These are phyloP conservation scores for Trichosporon asahii DNA, from an alignment of 1,284 basidiomycete species.

Conservation along the genomic window DNA sequence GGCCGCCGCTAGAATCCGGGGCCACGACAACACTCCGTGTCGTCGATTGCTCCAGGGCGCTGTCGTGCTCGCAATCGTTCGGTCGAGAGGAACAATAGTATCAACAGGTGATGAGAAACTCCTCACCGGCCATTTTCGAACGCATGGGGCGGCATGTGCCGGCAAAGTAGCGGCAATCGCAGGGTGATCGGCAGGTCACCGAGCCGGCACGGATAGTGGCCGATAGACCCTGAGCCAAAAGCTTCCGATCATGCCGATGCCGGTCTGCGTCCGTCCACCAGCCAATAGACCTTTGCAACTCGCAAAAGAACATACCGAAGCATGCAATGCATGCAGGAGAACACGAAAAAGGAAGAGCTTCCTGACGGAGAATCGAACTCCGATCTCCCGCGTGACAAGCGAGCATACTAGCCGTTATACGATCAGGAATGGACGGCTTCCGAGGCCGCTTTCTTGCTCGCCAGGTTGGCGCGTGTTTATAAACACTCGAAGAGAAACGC, in stretches of 20 bases:
- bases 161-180: neutral
- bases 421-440: neutral
- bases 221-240: neutral
- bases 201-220: neutral
- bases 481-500: neutral
- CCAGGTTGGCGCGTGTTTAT: neutral
- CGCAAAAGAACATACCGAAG: neutral
- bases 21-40: neutral
- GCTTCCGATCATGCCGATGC: neutral
- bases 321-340: neutral
- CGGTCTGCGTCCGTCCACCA: neutral
- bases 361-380: constrained; percentile 4
- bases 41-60: neutral
- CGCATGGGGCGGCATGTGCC: neutral
- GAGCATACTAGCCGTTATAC: constrained; percentile 5
- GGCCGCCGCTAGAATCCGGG: neutral
- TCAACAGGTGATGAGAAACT: neutral
- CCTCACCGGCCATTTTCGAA: neutral
- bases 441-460: neutral
- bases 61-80: neutral
- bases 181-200: neutral
- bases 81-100: neutral
- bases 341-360: neutral
- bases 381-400: constrained; percentile 4
- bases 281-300: neutral